Base-by-base conservation (phyloP, 257 asterid genomes). In the Linaria vulgaris region DNA sequence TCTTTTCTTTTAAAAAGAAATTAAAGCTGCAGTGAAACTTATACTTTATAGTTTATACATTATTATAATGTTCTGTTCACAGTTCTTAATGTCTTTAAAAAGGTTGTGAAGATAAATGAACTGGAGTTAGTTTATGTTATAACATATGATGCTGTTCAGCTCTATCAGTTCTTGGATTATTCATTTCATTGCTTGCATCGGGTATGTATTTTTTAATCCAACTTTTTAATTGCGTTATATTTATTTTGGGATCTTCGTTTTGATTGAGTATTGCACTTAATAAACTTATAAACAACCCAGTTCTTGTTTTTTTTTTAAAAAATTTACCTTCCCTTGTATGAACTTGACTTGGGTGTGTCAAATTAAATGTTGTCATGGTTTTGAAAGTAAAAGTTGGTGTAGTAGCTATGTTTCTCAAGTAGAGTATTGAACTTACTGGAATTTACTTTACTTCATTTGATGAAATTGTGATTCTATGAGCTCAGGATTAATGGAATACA, bases 101-200 rank as follows among this genome's bases (percentile, higher is more conserved):
- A n/a, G n/a, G n/a, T n/a, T n/a, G n/a, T n/a, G n/a, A n/a, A n/a
- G n/a, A n/a, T n/a, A n/a, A n/a, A n/a, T n/a, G n/a, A n/a, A n/a
- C n/a, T 48, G 54, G 70, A 27, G 70, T 76, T n/a, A n/a, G n/a
- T 60, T 68, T 64, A 64, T 78, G 75, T 63, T 62, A 71, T 69
- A 74, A 66, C 67, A 77, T 74, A 85, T 73, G 89, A 80, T 83
- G 91, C 67, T 75, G 30, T 69, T 71, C 80, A 71, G 76, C 57
- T 85, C 87, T 59, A 81, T 78, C 78, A 66, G 83, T 78, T 69
- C 88, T 74, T 88, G 91, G 90, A 78, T 85, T 85, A 76, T 63
- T 73, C 77, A 76, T 54, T 73, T 88, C 77, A 83, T 85, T 50
- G 83, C 87, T 77, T 85, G 84, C 72, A 80, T 88, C 85, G 94